Conservation (phyloP, 176 grass and related monocot species). For the Puccinellia tenuiflora region DNA sequence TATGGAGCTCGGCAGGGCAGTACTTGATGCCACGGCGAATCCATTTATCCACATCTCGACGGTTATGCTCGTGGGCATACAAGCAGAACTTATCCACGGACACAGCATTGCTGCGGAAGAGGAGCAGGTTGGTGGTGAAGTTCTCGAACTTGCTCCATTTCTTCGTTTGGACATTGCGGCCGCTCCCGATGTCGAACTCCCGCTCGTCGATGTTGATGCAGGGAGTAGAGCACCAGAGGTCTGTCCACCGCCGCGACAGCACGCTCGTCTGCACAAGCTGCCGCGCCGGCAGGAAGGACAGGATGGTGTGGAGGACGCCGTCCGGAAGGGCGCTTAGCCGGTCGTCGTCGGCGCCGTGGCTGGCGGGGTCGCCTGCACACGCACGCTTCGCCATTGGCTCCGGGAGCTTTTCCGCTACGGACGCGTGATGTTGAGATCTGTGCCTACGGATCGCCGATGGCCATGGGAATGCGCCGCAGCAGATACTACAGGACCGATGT, state of each 20-base stretch:
- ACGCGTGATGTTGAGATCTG: not conserved
- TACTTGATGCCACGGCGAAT: slow-evolving; percentile 27
- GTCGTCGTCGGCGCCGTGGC: not conserved
- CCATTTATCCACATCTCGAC: slow-evolving; percentile 8
- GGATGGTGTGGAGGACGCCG: not conserved
- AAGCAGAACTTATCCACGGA: slow-evolving; percentile 1
- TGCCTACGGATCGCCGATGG: not conserved
- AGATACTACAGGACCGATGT: not conserved
- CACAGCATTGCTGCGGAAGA: not conserved
- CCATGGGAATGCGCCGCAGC: not conserved
- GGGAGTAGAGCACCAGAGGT: not conserved
- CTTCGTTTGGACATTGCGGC: not conserved
- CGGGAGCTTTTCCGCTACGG: not conserved
- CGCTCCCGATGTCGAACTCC: not conserved
- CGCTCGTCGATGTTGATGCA: not conserved
- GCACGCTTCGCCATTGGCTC: not conserved
- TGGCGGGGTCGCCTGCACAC: not conserved
- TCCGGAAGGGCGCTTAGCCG: not conserved
- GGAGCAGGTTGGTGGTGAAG: not conserved
- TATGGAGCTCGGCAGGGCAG: not conserved
- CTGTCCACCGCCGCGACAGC: not conserved
- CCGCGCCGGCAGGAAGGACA: not conserved
- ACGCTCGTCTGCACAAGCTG: not conserved
- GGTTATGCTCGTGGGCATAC: not conserved
- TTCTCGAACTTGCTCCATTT: not conserved